These are phyloP conservation scores for Neurospora crassa DNA, from an alignment of 2,329 filamentous ascomycete genomes.

Conservation along the genomic window DNA sequence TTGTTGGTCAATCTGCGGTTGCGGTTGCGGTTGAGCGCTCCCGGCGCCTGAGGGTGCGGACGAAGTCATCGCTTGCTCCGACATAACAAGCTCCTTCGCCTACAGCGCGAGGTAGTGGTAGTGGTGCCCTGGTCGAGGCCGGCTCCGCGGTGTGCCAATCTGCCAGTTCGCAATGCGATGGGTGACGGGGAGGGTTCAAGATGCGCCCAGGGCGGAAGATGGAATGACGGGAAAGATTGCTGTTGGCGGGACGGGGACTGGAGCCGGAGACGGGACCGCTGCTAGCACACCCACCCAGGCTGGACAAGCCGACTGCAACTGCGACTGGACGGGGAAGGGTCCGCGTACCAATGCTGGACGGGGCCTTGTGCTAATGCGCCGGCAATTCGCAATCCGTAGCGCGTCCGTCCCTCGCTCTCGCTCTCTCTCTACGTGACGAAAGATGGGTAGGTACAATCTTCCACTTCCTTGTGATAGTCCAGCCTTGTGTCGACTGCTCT, in stretches of 20 bases:
- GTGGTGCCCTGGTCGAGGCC: not conserved
- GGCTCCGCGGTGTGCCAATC: not conserved
- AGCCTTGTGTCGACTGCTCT: not conserved
- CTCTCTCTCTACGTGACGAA: not conserved
- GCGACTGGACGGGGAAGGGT: not conserved
- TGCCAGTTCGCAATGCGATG: not conserved
- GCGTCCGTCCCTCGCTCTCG: not conserved
- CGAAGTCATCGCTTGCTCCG: conserved; percentile 51
- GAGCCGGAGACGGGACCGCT: not conserved
- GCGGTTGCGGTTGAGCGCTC: conserved; percentile 6
- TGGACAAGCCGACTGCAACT: not conserved
- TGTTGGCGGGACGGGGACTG: not conserved
- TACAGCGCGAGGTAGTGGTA: conserved; percentile 7
- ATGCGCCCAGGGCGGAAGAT: not conserved
- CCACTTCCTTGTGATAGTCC: not conserved
- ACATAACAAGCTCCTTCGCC: conserved; percentile 46
- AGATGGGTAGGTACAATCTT: not conserved
- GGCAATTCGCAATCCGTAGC: not conserved
- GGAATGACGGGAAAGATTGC: not conserved
- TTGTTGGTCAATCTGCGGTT: not conserved
- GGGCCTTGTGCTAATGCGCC: not conserved
- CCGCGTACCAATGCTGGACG: not conserved
- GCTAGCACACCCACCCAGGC: not conserved
- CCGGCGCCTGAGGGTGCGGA: conserved; percentile 25
- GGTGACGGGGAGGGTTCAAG: not conserved